Evolutionary conservation across 768 basidiomycete species (phyloP).

Genomic region (Sutorius australiensis): DNA sequence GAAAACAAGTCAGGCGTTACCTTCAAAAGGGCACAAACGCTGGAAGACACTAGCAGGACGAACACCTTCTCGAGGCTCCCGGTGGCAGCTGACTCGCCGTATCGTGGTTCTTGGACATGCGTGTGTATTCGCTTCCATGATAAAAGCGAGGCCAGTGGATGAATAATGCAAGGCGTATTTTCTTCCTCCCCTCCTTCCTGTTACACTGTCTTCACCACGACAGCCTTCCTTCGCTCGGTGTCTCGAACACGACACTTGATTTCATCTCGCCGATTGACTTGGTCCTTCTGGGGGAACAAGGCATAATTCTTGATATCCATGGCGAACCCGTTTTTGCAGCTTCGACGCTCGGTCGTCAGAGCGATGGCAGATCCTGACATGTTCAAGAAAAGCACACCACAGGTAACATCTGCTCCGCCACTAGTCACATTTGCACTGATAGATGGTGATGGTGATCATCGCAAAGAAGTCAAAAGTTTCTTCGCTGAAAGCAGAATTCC

Average conservation of each 20-base stretch:
- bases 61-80: too few species aligned
- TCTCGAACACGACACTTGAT: neutral
- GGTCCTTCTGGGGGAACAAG: neutral
- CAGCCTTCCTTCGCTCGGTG: neutral
- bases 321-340: conserved; percentile 2
- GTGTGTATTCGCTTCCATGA: neutral
- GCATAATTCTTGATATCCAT: neutral
- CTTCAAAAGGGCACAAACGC: too few species aligned
- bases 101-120: neutral
- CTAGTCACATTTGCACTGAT: neutral
- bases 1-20: too few species aligned
- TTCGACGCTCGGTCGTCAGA: conserved; percentile 21
- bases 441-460: neutral
- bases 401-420: conserved; percentile 1
- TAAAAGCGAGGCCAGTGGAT: neutral
- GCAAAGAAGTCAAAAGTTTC: neutral
- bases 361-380: conserved; percentile 16
- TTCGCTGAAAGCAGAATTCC: neutral
- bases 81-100: too few species aligned
- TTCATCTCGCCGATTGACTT: neutral
- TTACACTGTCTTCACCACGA: neutral
- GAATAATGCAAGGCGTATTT: neutral
- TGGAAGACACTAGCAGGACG: too few species aligned
- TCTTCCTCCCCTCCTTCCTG: neutral
- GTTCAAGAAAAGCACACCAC: neutral